Evolutionary conservation across 2,329 filamentous ascomycete species (phyloP).

Genomic region (Tetracladium maxilliforme): DNA sequence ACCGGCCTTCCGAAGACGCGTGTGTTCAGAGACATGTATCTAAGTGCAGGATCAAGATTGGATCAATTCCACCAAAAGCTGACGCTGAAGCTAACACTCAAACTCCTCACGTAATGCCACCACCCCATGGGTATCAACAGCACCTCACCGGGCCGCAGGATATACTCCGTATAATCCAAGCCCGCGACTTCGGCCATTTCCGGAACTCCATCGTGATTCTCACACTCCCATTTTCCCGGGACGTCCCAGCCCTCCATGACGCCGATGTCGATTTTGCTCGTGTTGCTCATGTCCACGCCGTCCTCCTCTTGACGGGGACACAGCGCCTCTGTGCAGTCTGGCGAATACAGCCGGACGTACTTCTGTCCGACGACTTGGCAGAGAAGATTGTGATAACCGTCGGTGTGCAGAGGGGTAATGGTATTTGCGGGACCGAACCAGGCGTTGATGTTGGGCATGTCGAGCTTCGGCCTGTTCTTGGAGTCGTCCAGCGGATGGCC

Average conservation of each 20-base stretch:
- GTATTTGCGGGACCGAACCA: conserved; percentile 87
- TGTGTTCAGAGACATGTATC: too few species aligned
- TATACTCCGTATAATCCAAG: conserved; percentile 44
- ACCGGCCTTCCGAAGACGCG: too few species aligned
- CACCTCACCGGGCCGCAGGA: conserved; percentile 69
- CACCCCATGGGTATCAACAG: conserved; percentile 86
- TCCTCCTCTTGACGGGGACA: conserved; percentile 47
- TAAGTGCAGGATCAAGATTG: too few species aligned
- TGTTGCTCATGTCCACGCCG: conserved; percentile 87
- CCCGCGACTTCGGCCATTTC: conserved; percentile 4
- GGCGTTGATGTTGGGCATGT: conserved; percentile 63
- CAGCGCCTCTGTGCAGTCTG: conserved; percentile 40
- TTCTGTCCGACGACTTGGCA: conserved; percentile 82
- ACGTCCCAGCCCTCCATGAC: conserved; percentile 47
- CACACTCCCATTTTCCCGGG: conserved; percentile 5
- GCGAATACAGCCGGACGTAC: conserved; percentile 80
- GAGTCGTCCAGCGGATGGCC: conserved; percentile 14
- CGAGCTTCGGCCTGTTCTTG: conserved; percentile 24
- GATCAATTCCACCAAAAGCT: conserved; percentile 89
- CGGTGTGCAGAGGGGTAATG: conserved; percentile 85
- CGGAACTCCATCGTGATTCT: conserved; percentile 9
- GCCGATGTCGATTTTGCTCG: conserved; percentile 65
- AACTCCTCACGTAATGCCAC: conserved; percentile 92
- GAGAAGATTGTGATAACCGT: conserved; percentile 86
- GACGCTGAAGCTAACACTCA: conserved; percentile 82